Conservation (phyloP, 331 rosid genomes). For the Ulmus americana region DNA sequence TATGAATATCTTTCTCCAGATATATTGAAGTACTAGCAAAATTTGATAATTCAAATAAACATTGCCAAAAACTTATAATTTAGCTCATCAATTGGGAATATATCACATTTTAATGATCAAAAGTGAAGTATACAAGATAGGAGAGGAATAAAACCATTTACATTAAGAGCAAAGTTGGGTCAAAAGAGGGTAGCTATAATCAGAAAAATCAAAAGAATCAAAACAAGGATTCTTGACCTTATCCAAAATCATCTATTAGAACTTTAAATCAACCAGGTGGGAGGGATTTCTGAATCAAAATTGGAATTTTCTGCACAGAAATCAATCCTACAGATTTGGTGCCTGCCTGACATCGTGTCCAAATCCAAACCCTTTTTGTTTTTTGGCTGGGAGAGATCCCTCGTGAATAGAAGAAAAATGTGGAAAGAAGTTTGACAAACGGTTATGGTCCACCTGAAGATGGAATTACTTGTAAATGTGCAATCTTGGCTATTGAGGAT, state of each 20-base stretch:
- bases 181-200: no score
- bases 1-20: no score
- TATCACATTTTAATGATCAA: no score
- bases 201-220: no score
- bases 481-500: conserved; percentile 34
- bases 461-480: conserved; percentile 15
- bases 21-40: no score
- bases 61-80: no score
- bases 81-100: no score
- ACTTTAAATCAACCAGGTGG: conserved; percentile 7
- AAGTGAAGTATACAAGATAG: no score
- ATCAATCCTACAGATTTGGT: conserved; percentile 13
- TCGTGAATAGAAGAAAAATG: neutral
- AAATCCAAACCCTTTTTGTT: neutral
- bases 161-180: no score
- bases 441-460: neutral
- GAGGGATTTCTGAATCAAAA: conserved; percentile 11
- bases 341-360: neutral
- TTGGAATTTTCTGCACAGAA: conserved; percentile 3
- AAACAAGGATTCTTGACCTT: neutral
- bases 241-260: conserved; percentile 5
- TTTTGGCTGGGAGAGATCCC: neutral
- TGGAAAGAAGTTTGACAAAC: neutral
- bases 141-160: no score
- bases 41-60: no score